Conservation (phyloP, 768 basidiomycete species). For the Tricholomella constricta region DNA sequence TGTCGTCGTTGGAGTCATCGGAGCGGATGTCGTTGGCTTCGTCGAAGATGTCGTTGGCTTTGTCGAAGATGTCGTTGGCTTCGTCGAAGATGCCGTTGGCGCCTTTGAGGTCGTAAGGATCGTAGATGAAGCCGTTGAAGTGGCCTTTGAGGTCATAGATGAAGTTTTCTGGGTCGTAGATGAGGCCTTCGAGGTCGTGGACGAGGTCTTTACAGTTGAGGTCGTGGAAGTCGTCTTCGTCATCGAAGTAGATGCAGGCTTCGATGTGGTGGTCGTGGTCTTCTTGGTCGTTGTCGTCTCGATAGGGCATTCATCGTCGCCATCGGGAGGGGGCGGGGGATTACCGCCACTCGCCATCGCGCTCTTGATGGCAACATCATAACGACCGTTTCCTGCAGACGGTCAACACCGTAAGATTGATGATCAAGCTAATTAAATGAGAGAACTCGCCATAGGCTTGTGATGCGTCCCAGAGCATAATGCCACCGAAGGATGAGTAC, state of each 20-base stretch:
- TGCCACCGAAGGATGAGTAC: constrained; percentile 65
- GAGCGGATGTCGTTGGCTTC: too few species aligned
- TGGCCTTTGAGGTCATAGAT: neutral
- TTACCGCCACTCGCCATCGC: constrained; percentile 49
- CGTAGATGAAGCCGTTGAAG: too few species aligned
- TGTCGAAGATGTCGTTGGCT: too few species aligned
- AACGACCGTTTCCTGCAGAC: constrained; percentile 53
- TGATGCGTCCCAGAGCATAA: constrained; percentile 56
- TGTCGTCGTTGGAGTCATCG: neutral
- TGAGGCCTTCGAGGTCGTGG: too few species aligned
- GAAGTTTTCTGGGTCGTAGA: too few species aligned
- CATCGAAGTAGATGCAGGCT: too few species aligned
- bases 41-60: too few species aligned
- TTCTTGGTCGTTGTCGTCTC: constrained; percentile 5
- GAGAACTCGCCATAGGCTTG: constrained; percentile 45
- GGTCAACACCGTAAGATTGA: neutral
- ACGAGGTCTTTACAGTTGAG: too few species aligned
- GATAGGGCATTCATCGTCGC: neutral
- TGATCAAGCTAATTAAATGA: constrained; percentile 16
- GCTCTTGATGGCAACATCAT: constrained; percentile 62
- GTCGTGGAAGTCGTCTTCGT: neutral
- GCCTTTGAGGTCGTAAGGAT: too few species aligned
- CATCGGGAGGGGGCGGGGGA: neutral
- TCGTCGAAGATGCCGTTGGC: too few species aligned
- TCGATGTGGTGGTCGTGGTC: too few species aligned